Evolutionary conservation across 805 yeast genomes (phyloP).

Genomic region (Sugiyamaella americana): DNA sequence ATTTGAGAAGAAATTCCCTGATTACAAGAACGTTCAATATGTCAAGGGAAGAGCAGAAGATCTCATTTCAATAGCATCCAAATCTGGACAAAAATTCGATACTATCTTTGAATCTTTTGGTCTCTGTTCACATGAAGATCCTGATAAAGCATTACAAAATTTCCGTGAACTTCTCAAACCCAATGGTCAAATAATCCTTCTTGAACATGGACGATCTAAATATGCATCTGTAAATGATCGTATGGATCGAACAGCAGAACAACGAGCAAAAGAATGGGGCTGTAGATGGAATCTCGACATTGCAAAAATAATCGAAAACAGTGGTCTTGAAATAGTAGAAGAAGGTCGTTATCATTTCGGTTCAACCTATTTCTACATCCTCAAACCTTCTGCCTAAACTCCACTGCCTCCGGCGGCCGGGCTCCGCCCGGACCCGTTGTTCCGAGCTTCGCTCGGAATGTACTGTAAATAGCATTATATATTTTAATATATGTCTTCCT

Average conservation of each 20-base stretch:
- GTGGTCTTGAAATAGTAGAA: slow-evolving; percentile 76
- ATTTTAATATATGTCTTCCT: no score
- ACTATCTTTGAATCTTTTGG: slow-evolving; percentile 94
- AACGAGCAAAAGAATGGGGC: slow-evolving; percentile 87
- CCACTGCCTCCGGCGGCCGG: not conserved
- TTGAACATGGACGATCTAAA: slow-evolving; percentile 90
- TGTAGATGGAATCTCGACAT: slow-evolving; percentile 97
- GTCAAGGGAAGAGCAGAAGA: slow-evolving; percentile 90
- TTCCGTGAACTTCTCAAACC: slow-evolving; percentile 73
- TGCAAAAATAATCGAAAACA: slow-evolving; percentile 74
- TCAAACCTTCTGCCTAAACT: slow-evolving; percentile 11
- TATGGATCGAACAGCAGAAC: slow-evolving; percentile 75
- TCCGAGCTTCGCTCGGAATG: not conserved
- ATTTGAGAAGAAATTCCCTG: slow-evolving; percentile 62
- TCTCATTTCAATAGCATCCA: slow-evolving; percentile 49
- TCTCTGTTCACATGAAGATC: slow-evolving; percentile 91
- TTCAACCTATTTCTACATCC: slow-evolving; percentile 53
- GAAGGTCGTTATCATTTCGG: slow-evolving; percentile 84
- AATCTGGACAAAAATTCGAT: slow-evolving; percentile 56
- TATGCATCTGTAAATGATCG: slow-evolving; percentile 72
- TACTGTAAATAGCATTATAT: no score
- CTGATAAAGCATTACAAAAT: slow-evolving; percentile 70
- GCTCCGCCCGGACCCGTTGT: not conserved
- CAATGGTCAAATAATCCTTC: slow-evolving; percentile 77
- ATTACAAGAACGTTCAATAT: slow-evolving; percentile 67